These are phyloP conservation scores for Colletotrichum phormii DNA, from an alignment of 2,329 filamentous ascomycete species.

Conservation along the genomic window DNA sequence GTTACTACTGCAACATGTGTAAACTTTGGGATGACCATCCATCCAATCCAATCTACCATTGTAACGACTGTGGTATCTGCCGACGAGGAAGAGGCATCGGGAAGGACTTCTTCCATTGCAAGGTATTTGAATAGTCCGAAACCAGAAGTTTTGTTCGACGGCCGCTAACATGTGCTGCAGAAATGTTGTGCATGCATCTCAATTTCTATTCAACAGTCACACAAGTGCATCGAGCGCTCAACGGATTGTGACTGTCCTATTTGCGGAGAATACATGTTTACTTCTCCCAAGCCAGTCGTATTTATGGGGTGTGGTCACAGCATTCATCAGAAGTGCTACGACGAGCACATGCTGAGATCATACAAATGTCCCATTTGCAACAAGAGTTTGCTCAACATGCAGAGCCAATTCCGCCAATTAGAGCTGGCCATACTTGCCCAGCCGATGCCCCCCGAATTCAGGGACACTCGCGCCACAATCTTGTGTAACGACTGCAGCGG, in stretches of 20 bases:
- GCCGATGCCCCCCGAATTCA: conserved; percentile 90
- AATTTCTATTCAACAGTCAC: conserved; percentile 84
- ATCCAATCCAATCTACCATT: conserved; percentile 94
- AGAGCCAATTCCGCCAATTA: conserved; percentile 90
- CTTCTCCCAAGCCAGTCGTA: conserved; percentile 86
- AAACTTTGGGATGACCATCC: conserved; percentile 97
- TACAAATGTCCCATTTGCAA: conserved; percentile 98
- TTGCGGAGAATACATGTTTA: conserved; percentile 96
- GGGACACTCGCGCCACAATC: conserved; percentile 82
- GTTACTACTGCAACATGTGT: conserved; percentile 94
- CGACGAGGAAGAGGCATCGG: conserved; percentile 89
- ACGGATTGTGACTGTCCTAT: conserved; percentile 98
- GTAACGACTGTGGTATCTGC: conserved; percentile 95
- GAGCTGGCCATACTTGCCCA: conserved; percentile 89
- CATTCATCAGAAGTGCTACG: conserved; percentile 91
- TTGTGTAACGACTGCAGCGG: conserved; percentile 96
- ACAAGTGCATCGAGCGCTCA: conserved; percentile 93
- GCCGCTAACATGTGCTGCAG: conserved; percentile 51
- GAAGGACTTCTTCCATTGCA: conserved; percentile 98
- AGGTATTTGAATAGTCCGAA: conserved; percentile 66
- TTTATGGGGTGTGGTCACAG: conserved; percentile 97
- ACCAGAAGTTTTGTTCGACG: neutral
- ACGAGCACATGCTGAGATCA: conserved; percentile 86
- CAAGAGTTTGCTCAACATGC: conserved; percentile 98
- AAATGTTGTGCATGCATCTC: conserved; percentile 95